Evolutionary conservation across 768 basidiomycete genomes (phyloP).

Genomic region (Auriculariales sp.): DNA sequence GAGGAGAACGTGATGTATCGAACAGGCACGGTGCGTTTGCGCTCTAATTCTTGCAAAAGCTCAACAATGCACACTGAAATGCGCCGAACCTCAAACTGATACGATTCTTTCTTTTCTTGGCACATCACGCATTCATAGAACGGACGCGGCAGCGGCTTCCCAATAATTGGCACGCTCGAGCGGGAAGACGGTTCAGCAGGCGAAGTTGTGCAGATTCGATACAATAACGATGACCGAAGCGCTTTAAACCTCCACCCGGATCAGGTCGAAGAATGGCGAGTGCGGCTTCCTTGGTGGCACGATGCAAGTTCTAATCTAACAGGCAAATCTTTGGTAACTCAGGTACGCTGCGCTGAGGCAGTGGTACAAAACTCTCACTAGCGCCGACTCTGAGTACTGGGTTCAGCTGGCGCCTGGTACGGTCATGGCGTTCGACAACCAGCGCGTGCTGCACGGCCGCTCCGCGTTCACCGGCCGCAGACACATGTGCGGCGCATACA

Average conservation of each 20-base stretch:
- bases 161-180: neutral
- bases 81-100: no score
- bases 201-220: conserved; percentile 67
- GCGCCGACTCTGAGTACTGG: conserved; percentile 83
- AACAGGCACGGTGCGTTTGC: neutral
- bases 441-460: conserved; percentile 89
- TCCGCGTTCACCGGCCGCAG: conserved; percentile 78
- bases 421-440: conserved; percentile 81
- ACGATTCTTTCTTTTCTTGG: neutral
- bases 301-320: no score
- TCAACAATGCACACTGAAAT: no score
- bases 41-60: no score
- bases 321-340: no score
- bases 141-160: neutral
- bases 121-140: neutral
- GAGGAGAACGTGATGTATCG: conserved; percentile 27
- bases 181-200: no score
- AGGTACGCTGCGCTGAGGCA: conserved; percentile 70
- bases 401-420: conserved; percentile 78
- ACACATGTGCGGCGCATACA: conserved; percentile 92
- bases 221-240: conserved; percentile 92
- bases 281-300: no score
- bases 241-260: conserved; percentile 49
- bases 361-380: conserved; percentile 67
- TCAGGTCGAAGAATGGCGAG: conserved; percentile 62